Evolutionary conservation across 805 yeast species (phyloP).

Genomic region (Lachancea quebecensis): DNA sequence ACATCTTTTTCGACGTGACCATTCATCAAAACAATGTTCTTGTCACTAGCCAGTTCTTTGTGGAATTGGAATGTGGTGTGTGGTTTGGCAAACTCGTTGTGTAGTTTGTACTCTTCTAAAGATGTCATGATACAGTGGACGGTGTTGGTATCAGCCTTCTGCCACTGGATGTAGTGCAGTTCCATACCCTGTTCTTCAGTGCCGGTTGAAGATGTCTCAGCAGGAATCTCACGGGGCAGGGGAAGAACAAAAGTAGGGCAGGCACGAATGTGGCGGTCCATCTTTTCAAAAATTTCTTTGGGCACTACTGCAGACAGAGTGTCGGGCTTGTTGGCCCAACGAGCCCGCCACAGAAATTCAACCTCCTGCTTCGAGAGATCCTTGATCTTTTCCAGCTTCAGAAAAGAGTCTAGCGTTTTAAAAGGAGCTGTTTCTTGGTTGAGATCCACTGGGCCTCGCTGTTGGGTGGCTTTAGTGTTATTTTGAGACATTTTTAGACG

Average conservation of each 20-base stretch:
- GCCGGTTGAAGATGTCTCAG: conserved; percentile 36
- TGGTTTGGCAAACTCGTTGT: conserved; percentile 87
- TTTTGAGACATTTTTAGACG: conserved; percentile 24
- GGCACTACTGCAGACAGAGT: conserved; percentile 61
- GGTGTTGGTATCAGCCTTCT: conserved; percentile 74
- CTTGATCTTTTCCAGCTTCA: conserved; percentile 60
- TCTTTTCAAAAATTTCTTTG: conserved; percentile 49
- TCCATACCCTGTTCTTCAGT: conserved; percentile 47
- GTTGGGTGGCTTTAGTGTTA: conserved; percentile 15
- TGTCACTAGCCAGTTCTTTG: conserved; percentile 56
- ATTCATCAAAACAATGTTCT: conserved; percentile 73
- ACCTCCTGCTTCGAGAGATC: conserved; percentile 55
- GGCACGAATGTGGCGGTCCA: conserved; percentile 58
- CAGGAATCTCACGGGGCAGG: conserved; percentile 54
- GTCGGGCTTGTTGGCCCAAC: conserved; percentile 58
- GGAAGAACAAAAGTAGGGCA: conserved; percentile 89
- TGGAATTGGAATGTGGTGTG: conserved; percentile 89
- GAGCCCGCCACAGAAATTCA: conserved; percentile 82
- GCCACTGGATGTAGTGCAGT: conserved; percentile 92
- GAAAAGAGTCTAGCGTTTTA: conserved; percentile 63
- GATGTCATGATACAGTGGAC: conserved; percentile 88
- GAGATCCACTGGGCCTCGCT: conserved; percentile 35
- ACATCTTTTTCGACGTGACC: conserved; percentile 73
- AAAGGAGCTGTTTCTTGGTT: conserved; percentile 44
- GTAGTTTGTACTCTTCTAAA: conserved; percentile 84